A percentile compares a stretch with the other conserved stretches of the same genome.
These are phyloP conservation scores for Elsinoe fawcettii DNA, from an alignment of 2,329 filamentous ascomycete species.

Conservation along the genomic window DNA sequence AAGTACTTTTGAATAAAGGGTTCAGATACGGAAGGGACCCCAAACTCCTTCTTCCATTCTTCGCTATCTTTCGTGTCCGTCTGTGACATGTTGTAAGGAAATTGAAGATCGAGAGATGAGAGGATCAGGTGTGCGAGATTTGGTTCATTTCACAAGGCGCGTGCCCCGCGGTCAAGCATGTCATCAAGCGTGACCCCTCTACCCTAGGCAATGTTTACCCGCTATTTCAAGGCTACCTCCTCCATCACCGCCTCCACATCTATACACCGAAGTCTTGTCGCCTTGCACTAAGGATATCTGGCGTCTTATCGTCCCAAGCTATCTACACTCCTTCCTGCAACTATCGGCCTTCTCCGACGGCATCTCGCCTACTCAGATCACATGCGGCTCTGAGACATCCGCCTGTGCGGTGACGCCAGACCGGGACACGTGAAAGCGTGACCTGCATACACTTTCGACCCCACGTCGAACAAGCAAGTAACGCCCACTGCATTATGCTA, in stretches of 20 bases:
- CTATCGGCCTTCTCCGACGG: not conserved
- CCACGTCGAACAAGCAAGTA: not conserved
- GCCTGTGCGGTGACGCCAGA: conserved; percentile 11
- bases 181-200: conserved; percentile 3
- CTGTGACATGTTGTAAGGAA: conserved; percentile 10
- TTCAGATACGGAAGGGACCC: conserved; percentile 46
- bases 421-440: conserved; percentile 14
- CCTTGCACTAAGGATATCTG: not conserved
- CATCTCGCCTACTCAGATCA: not conserved
- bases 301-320: not conserved
- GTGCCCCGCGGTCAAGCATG: conserved; percentile 5
- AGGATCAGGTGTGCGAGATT: conserved; percentile 3
- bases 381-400: conserved; percentile 9
- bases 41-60: conserved; percentile 35
- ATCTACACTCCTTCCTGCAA: not conserved
- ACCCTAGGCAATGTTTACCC: conserved; percentile 8
- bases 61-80: conserved; percentile 25
- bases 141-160: conserved; percentile 7
- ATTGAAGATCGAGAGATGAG: conserved; percentile 10
- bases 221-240: conserved; percentile 10
- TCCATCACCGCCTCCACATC: conserved; percentile 10
- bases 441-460: conserved; percentile 9
- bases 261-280: not conserved
- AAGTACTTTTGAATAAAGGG: conserved; percentile 79
- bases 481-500: not conserved